phyloP scores from a whole-genome alignment of 1,139 yeast species.

The Zygosaccharomyces sapae region DNA sequence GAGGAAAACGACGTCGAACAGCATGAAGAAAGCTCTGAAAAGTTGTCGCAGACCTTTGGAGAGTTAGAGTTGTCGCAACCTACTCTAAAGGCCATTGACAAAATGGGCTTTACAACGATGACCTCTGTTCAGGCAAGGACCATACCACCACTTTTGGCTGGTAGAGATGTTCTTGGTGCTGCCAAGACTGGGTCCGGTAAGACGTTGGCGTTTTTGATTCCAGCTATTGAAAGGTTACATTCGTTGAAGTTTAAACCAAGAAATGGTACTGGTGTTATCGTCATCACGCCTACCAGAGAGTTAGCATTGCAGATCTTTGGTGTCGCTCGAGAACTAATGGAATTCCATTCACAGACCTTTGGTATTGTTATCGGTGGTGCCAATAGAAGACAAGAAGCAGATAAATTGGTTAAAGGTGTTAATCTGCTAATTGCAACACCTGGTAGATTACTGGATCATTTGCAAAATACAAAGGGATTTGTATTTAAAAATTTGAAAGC shows the following conservation, averaged over 20 bases:
- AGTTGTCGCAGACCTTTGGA: slow-evolving; percentile 38
- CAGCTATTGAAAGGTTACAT: slow-evolving; percentile 88
- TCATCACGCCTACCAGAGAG: slow-evolving; percentile 86
- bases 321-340: slow-evolving; percentile 91
- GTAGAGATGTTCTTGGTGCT: slow-evolving; percentile 93
- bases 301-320: slow-evolving; percentile 95
- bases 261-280: slow-evolving; percentile 86
- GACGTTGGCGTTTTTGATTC: slow-evolving; percentile 89
- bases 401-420: slow-evolving; percentile 88
- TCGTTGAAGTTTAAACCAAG: slow-evolving; percentile 87
- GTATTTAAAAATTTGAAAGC: slow-evolving; percentile 93
- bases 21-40: background rate
- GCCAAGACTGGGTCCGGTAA: slow-evolving; percentile 99
- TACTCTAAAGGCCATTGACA: slow-evolving; percentile 70
- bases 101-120: slow-evolving; percentile 87
- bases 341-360: slow-evolving; percentile 80
- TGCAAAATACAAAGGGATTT: slow-evolving; percentile 92
- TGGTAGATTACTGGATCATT: slow-evolving; percentile 91
- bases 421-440: slow-evolving; percentile 94
- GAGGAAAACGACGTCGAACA: slow-evolving; percentile 6
- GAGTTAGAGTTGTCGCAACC: slow-evolving; percentile 74
- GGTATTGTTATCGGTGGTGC: slow-evolving; percentile 99
- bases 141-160: slow-evolving; percentile 91
- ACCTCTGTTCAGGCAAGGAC: slow-evolving; percentile 92
- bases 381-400: slow-evolving; percentile 95